Base-by-base conservation (phyloP, 176 grass and related monocot genomes). In the Eremochloa ophiuroides region DNA sequence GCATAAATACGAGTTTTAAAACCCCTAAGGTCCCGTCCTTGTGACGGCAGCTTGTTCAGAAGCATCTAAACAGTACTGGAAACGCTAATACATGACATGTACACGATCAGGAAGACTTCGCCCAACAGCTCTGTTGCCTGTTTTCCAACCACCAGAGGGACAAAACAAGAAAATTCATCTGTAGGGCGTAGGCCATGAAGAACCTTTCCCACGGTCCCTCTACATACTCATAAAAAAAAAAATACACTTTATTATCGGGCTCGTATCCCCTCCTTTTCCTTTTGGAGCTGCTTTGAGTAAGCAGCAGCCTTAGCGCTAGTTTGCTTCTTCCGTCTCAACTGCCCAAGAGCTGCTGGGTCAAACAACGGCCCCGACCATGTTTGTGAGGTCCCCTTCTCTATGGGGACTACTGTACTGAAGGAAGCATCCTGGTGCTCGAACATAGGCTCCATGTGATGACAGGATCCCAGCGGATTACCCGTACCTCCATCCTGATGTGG, bases 401-500 rank as follows among this genome's bases (percentile, higher is more conserved):
- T 64, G 14, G 87, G 87, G 15, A 89, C 76, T 81, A 85, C 35
- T 3, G 87, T 89, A 29, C 71, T 76, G 78, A 89, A 89, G 55
- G 87, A 89, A 89, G 77, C 53, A 5, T 89, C 87, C 43, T 75
- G 82, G 16, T 84, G 82, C 63, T 89, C 82, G 59, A 81, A 85
- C 33, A 71, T 77, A 26, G 82, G 82, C 42, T 89, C 82, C 71
- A 89, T 43, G 43, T 65, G 64, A 44, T 51, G 87, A 75, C 64
- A 64, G 27, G 77, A 85, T 76, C 87, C 87, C 48, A 85, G 75
- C 2, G 77, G 87, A 70, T 89, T 85, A 40, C 87, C 82, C 55
- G 81, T 85, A 9, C 71, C 87, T 65, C 87, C 87, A 85, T 89
- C 87, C 73, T 89, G 87, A 58, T 89, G 87, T 0, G 87, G 82